These are phyloP conservation scores for Mycena citricolor DNA, from an alignment of 1,284 basidiomycete species.

Conservation along the genomic window DNA sequence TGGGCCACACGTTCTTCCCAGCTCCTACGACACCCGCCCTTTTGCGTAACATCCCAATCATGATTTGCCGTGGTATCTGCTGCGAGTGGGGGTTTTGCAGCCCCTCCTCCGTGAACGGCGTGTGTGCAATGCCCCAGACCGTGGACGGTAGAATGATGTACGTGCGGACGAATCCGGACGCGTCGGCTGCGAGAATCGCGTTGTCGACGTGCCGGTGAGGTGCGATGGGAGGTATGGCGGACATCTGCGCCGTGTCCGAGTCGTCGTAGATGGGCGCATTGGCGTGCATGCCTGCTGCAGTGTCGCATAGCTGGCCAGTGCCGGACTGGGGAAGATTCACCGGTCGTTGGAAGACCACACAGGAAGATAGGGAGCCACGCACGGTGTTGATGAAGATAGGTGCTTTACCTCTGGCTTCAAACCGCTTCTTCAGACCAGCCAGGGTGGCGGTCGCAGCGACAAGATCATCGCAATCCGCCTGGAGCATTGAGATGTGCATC, in stretches of 20 bases:
- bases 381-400: slow-evolving; percentile 52
- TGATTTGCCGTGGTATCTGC: slow-evolving; percentile 31
- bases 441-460: slow-evolving; percentile 40
- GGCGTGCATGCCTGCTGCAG: slow-evolving; percentile 29
- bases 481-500: not conserved
- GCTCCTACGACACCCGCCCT: slow-evolving; percentile 8
- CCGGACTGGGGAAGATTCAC: slow-evolving; percentile 32
- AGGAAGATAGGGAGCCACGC: slow-evolving; percentile 19
- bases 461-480: slow-evolving; percentile 45
- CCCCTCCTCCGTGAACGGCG: slow-evolving; percentile 31
- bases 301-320: slow-evolving; percentile 27
- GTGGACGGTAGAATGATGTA: slow-evolving; percentile 34
- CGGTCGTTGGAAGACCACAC: not conserved
- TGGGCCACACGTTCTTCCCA: slow-evolving; percentile 31
- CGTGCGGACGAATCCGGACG: slow-evolving; percentile 33
- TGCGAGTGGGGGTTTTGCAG: slow-evolving; percentile 32
- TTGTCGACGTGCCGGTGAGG: slow-evolving; percentile 42
- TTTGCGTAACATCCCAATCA: slow-evolving; percentile 20
- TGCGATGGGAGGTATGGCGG: slow-evolving; percentile 32
- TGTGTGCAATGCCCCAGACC: slow-evolving; percentile 34
- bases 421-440: slow-evolving; percentile 39
- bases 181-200: slow-evolving; percentile 37
- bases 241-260: slow-evolving; percentile 35
- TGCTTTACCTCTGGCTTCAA: slow-evolving; percentile 33
- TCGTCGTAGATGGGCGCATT: slow-evolving; percentile 40